Conservation (phyloP, 176 grass and related monocot species). For the Themeda triandra region DNA sequence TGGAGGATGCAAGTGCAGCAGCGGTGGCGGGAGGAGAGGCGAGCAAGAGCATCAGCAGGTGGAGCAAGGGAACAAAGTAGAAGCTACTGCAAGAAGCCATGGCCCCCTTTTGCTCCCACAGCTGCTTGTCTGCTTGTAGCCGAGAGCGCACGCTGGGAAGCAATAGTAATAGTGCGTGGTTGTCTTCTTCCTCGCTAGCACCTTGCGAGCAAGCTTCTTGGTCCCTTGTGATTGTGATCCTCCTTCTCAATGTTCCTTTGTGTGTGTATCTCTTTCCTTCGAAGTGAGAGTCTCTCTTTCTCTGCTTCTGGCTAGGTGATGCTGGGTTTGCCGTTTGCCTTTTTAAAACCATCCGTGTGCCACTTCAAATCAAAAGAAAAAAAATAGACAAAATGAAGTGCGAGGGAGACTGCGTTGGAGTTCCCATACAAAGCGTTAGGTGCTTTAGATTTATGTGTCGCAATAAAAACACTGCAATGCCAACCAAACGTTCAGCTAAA, state of each 20-base stretch:
- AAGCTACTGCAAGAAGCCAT: constrained; percentile 63
- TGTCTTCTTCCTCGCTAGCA: constrained; percentile 30
- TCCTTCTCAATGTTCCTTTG: not conserved
- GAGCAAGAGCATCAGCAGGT: constrained; percentile 25
- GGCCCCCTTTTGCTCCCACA: not conserved
- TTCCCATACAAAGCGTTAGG: constrained; percentile 15
- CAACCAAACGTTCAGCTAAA: constrained; percentile 27
- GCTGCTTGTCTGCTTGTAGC: constrained; percentile 37
- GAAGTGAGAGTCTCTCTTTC: not conserved
- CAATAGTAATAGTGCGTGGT: constrained; percentile 12
- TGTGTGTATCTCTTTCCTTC: not conserved
- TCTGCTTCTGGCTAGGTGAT: not conserved
- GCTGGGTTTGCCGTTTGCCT: not conserved
- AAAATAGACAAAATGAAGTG: not conserved
- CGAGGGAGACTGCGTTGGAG: not conserved
- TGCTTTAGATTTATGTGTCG: not conserved
- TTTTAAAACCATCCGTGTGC: not conserved
- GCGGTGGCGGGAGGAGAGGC: not conserved
- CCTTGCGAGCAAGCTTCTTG: not conserved
- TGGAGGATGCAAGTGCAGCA: constrained; percentile 2
- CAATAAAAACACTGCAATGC: constrained; percentile 3
- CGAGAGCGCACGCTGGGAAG: not conserved
- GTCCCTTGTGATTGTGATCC: not conserved
- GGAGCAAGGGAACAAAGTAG: constrained; percentile 53
- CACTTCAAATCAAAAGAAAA: not conserved